Evolutionary conservation across 371 early-diverging fungal species (phyloP).

Genomic region (Apophysomyces ossiformis): DNA sequence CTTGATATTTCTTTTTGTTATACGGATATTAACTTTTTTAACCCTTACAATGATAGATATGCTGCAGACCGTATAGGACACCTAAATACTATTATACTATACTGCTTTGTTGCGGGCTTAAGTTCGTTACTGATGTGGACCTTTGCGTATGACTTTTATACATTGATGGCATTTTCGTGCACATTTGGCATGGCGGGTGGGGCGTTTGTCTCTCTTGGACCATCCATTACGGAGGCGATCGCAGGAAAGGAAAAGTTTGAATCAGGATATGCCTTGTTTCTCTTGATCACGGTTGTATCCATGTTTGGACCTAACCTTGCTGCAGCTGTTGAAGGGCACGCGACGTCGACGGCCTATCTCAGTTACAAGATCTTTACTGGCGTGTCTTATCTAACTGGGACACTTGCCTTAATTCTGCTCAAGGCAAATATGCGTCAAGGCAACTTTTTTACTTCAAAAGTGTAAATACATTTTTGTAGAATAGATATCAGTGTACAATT

Average conservation of each 20-base stretch:
- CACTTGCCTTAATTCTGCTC: conserved; percentile 21
- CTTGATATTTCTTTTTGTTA: too few species aligned
- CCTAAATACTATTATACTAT: conserved; percentile 28
- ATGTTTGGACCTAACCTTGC: conserved; percentile 46
- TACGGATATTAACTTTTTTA: too few species aligned
- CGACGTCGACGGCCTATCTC: conserved; percentile 20
- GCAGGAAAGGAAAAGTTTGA: conserved; percentile 37
- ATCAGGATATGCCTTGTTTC: conserved; percentile 31
- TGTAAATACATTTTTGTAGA: conserved; percentile 1
- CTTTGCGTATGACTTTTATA: conserved; percentile 39
- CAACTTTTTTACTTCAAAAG: conserved; percentile 6
- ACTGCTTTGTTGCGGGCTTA: conserved; percentile 31
- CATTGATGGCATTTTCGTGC: conserved; percentile 34
- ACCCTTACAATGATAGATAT: conserved; percentile 1
- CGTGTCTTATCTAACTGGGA: conserved; percentile 28
- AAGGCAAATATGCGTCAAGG: conserved; percentile 15
- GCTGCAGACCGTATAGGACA: conserved; percentile 18
- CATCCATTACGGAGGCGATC: conserved; percentile 35
- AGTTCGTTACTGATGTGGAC: conserved; percentile 47
- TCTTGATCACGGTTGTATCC: conserved; percentile 26
- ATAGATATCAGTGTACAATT: not conserved
- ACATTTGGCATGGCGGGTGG: conserved; percentile 48
- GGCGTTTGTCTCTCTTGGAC: conserved; percentile 35
- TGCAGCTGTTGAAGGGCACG: conserved; percentile 26
- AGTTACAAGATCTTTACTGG: conserved; percentile 48